Evolutionary conservation across 2,329 filamentous ascomycete genomes (phyloP), one percentile per base, ranked within the genome.

Genomic region (Nakataea oryzae): DNA sequence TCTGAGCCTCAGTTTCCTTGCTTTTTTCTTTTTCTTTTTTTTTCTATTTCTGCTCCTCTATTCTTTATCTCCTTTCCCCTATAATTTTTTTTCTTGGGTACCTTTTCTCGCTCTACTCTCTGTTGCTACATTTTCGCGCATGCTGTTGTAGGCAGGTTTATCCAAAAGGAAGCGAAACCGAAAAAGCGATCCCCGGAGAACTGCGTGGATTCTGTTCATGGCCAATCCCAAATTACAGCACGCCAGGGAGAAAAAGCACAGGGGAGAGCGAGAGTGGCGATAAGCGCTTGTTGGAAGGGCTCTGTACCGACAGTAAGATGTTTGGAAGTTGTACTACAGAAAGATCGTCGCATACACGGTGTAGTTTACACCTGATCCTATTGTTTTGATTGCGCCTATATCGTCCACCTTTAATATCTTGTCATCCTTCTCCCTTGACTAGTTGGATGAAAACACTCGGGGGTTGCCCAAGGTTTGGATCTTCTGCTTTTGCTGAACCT

Each of bases 31-130:
- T 55, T 56, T 56, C 57, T 32, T 56, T 54, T 14, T n/a, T 59
- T 61, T 56, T 29, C 63, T 47, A 64, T 32, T 63, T 63, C 62
- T 60, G 63, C 57, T 64, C 26, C 63, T 60, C 56, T 34, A 62
- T 66, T 65, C 64, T 63, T 63, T 63, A 61, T 66, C 63, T 63
- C 60, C 62, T 24, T 63, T 64, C 62, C 63, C 62, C 64, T 59
- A 62, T 65, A 62, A 56, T 67, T 60, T 62, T 59, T 63, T 63
- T 61, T 64, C 67, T 70, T 74, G 59, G 67, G 65, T 30, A 32
- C 24, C 26, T 32, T 28, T 50, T 57, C 58, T 34, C 26, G 57
- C 34, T 64, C 60, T 56, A 62, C 55, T 61, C 62, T 64, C 41
- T 58, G 56, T 57, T 64, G 57, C 28, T 58, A 32, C 58, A 50